Base-by-base conservation (phyloP, 192 early-diverging fungal genomes). In the Dimargaris verticillata region DNA sequence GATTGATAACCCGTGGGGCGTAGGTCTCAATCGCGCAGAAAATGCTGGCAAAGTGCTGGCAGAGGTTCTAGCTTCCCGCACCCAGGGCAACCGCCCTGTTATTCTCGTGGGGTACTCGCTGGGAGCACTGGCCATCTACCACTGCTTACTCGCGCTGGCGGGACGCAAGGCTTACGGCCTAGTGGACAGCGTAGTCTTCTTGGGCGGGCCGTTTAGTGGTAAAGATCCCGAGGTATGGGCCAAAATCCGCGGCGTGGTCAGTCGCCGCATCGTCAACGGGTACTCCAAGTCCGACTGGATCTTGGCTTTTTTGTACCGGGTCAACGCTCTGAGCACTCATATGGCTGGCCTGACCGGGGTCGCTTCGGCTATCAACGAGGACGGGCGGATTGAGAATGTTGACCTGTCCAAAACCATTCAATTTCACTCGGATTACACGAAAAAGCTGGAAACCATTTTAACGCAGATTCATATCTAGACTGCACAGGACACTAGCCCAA, bases 1-100 rank as follows among this genome's bases (percentile, higher is more conserved):
- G 50, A 77, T 87, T 22, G 85, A 87, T 60, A 81, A 84, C 48
- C 85, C 85, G 11, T 87, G 85, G 85, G 74, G 77, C 0, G 78
- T 77, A 22, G 85, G 79, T 4, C 60, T 85, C 10, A 80, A 72
- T 61, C 79, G 81, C 25, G 81, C 85, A 5, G 74, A 73, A 55
- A 78, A 80, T 29, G 85, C 83, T 6, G 85, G 85, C 26, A 65
- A 68, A 33, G 68, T 86, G 11, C 63, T 76, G 55, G 74, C 74
- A 0, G 74, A 76, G 5, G 67, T 76, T 11, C 63, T 76, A 20
- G 54, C 45, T n/a, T 60, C 28, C 44, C 70, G 62, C n/a, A 72
- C 72, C 14, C 72, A 76, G 38, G 80, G 74, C 26, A 76, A 79
- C 53, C 74, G 86, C 3, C 86, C 86, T 25, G 81, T 83, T 14